Base-by-base conservation (phyloP, 2,329 filamentous ascomycete species). In the Cladosporium sp. region DNA sequence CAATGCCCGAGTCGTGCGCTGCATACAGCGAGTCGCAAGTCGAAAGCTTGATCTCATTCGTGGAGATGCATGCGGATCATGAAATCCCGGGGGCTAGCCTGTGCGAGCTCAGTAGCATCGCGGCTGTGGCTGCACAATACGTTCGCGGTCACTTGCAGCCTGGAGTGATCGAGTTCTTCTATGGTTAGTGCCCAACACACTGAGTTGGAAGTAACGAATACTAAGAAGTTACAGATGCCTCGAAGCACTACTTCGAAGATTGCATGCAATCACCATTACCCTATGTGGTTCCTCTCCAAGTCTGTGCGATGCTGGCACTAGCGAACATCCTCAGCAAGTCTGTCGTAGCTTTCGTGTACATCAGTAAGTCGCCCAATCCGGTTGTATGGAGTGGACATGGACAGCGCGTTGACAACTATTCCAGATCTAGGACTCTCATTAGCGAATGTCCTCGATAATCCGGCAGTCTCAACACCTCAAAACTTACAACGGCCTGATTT, bases 211-310 rank as follows among this genome's bases (percentile, higher is more conserved):
- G 2, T 2, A 29, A 10, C 3, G 23, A 29, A 0, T 1, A 21
- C 28, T 55, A 14, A 55, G 10, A 14, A 33, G 6, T 11, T 29
- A 2, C 49, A 63, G 61, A 63, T 33, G 61, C 61, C 33, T 52
- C 61, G 14, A 63, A 63, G 26, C 61, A 63, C 28, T 63, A 56
- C 35, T 63, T 63, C 35, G 61, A 63, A 63, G 61, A 63, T 12
- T 63, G 61, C 18, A 63, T 63, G 61, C 61, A 63, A 44, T 55
- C 50, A 3, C 35, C 61, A 7, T 31, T 46, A 12, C 61, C 61
- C 4, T 35, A 63, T 26, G 28, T 63, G 18, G 61, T 63, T 1
- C 61, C 61, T 10, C 35, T 63, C 16, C 56, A 49, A 56, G 50
- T 63, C 10, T 63, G 61, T 35, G 61, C 50, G 3, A 63, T 56